Percentiles rank a stretch among this genome's conserved stretches.
Conservation (phyloP, 768 basidiomycete species). For the Fomitopsis serialis region DNA sequence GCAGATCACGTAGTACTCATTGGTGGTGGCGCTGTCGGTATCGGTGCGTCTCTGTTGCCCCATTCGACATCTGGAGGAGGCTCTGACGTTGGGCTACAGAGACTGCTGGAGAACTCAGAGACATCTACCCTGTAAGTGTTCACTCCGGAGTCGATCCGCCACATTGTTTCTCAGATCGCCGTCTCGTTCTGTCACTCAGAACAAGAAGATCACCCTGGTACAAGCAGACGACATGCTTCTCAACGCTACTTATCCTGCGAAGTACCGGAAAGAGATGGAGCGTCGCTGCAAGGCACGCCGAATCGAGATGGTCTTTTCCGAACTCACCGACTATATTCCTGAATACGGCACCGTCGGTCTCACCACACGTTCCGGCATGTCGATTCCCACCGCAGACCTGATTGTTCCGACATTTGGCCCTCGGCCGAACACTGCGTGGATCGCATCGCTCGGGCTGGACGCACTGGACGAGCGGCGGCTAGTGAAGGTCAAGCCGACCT, state of each 20-base stretch:
- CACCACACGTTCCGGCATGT: conserved; percentile 45
- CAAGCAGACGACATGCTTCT: conserved; percentile 49
- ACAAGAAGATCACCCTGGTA: conserved; percentile 56
- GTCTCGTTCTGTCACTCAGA: conserved; percentile 8
- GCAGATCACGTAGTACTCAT: conserved; percentile 29
- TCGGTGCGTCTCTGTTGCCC: conserved; percentile 29
- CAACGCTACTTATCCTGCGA: conserved; percentile 48
- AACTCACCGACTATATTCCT: conserved; percentile 43
- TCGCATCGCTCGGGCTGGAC: conserved; percentile 33
- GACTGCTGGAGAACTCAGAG: conserved; percentile 41
- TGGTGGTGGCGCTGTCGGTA: conserved; percentile 34
- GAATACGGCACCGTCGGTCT: conserved; percentile 31
- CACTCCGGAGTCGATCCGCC: neutral
- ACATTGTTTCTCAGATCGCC: neutral
- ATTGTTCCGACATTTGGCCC: conserved; percentile 35
- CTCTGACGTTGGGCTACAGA: conserved; percentile 25
- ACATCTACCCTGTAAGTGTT: conserved; percentile 33
- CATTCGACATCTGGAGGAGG: neutral
- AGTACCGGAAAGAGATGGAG: conserved; percentile 44
- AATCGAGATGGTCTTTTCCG: conserved; percentile 46
- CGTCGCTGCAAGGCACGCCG: conserved; percentile 36
- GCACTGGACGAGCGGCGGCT: conserved; percentile 30
- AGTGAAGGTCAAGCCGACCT: conserved; percentile 50
- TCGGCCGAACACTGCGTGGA: conserved; percentile 47
- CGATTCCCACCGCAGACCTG: conserved; percentile 45